Conservation (phyloP, 2,329 filamentous ascomycete genomes). For the Cladorrhinum sp. region DNA sequence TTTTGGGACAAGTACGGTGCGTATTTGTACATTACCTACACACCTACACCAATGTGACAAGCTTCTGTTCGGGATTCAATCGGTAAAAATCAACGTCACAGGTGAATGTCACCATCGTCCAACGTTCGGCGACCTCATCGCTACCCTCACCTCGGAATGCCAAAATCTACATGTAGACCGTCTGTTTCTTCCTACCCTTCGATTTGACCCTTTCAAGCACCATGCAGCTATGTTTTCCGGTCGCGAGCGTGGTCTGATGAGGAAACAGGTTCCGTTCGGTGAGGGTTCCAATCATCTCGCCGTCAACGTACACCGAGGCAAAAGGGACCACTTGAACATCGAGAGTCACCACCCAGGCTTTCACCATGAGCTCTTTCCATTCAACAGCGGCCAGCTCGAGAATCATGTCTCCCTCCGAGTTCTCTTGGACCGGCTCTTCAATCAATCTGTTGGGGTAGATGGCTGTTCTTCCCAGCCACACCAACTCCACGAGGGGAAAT, state of each 20-base stretch:
- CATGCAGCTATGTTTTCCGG: conserved; percentile 6
- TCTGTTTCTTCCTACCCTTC: conserved; percentile 1
- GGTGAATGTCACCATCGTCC: conserved; percentile 1
- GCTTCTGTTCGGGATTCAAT: not conserved
- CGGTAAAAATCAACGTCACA: not conserved
- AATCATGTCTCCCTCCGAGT: conserved; percentile 9
- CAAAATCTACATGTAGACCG: conserved; percentile 15
- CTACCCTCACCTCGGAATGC: conserved; percentile 1
- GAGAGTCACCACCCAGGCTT: conserved; percentile 5
- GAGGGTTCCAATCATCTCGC: conserved; percentile 1
- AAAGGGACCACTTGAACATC: conserved; percentile 12
- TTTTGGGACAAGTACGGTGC: not conserved
- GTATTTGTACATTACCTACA: not conserved
- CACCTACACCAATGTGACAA: not conserved
- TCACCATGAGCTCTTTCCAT: not conserved
- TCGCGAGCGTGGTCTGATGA: conserved; percentile 6
- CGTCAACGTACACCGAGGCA: not conserved
- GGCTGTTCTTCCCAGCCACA: conserved; percentile 10
- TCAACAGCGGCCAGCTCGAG: not conserved
- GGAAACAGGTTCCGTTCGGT: conserved; percentile 11
- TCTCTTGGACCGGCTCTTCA: not conserved
- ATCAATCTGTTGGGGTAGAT: not conserved
- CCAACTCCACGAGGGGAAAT: conserved; percentile 15
- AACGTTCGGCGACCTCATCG: conserved; percentile 3
- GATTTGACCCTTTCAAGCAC: conserved; percentile 4